A percentile compares a stretch with the other conserved stretches of the same genome.
Evolutionary conservation across 176 grass and related monocot species (phyloP).

Genomic region (Oryza glumipatula): DNA sequence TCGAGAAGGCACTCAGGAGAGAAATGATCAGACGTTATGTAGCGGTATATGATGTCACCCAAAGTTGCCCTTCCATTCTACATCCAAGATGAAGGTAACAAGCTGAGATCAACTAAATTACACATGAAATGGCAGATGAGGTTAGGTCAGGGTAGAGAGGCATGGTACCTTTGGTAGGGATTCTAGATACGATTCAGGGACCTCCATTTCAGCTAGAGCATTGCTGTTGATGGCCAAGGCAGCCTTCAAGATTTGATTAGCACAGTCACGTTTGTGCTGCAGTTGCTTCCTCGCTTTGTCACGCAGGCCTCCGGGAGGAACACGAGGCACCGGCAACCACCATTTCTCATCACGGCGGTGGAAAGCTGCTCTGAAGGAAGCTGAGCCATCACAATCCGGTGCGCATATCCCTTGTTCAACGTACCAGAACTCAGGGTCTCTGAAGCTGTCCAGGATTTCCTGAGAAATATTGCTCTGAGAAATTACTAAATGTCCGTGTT

Average conservation of each 20-base stretch:
- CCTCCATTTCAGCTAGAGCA: constrained; percentile 70
- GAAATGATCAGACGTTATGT: constrained; percentile 83
- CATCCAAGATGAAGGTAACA: constrained; percentile 18
- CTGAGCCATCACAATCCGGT: constrained; percentile 74
- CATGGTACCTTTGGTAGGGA: constrained; percentile 66
- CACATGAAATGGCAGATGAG: not conserved
- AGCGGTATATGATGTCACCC: constrained; percentile 86
- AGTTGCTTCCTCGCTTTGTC: constrained; percentile 58
- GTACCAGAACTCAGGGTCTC: constrained; percentile 93
- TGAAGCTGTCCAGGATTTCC: constrained; percentile 91
- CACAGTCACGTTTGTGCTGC: constrained; percentile 67
- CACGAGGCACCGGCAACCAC: constrained; percentile 70
- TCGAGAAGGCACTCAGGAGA: constrained; percentile 85
- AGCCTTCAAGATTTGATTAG: constrained; percentile 72
- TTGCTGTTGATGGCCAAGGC: constrained; percentile 82
- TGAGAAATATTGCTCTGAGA: constrained; percentile 24
- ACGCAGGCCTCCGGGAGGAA: constrained; percentile 50
- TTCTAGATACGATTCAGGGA: constrained; percentile 57
- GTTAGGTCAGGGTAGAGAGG: not conserved
- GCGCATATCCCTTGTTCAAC: constrained; percentile 92
- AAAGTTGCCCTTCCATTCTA: constrained; percentile 82
- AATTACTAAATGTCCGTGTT: not conserved
- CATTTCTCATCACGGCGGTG: constrained; percentile 70
- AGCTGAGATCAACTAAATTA: constrained; percentile 1
- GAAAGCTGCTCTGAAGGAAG: constrained; percentile 59